Evolutionary conservation across 176 grass and related monocot genomes (phyloP).

Genomic region (Oryza glaberrima): DNA sequence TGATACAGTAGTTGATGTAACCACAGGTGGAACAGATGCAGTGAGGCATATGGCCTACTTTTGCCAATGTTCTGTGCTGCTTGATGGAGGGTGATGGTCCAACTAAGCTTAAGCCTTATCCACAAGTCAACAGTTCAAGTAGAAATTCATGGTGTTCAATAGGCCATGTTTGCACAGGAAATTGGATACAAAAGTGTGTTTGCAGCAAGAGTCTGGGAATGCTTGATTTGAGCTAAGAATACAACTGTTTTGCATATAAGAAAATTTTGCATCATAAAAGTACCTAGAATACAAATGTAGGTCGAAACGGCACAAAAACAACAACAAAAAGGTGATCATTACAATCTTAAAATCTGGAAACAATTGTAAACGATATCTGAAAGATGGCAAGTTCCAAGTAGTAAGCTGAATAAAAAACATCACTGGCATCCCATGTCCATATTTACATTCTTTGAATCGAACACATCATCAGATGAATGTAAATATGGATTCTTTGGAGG

Average conservation of each 20-base stretch:
- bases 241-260: neutral
- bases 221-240: conserved; percentile 3
- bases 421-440: neutral
- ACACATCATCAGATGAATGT: conserved; percentile 48
- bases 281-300: neutral
- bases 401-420: conserved; percentile 10
- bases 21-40: neutral
- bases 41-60: neutral
- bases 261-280: conserved; percentile 5
- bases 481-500: conserved; percentile 43
- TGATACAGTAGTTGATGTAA: neutral
- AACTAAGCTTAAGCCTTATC: conserved; percentile 6
- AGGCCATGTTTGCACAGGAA: neutral
- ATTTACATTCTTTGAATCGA: conserved; percentile 34
- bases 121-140: neutral
- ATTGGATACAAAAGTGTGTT: conserved; percentile 6
- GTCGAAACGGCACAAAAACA: conserved; percentile 15
- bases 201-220: neutral
- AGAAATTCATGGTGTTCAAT: neutral
- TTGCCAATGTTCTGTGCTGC: neutral
- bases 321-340: neutral
- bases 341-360: neutral
- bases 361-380: neutral
- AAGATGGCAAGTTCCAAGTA: neutral
- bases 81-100: conserved; percentile 14